These are phyloP conservation scores for Leishmania lainsoni DNA, from an alignment of 208 protist genomes.

Conservation along the genomic window DNA sequence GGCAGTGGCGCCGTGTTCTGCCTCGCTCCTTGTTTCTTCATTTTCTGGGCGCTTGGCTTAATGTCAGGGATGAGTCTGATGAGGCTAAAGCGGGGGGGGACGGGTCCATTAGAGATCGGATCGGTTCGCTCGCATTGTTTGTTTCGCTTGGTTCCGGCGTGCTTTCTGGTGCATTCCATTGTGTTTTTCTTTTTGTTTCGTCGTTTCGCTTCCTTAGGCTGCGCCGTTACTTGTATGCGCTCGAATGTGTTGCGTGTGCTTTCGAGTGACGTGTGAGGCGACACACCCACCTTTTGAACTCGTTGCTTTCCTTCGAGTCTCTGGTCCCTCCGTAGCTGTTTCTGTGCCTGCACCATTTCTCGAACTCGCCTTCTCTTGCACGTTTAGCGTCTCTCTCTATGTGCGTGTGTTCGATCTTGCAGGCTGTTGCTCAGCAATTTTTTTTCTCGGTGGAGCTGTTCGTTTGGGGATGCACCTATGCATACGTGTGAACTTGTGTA, in stretches of 20 bases:
- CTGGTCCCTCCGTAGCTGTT: background rate
- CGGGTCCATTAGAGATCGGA: background rate
- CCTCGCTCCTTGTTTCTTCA: background rate
- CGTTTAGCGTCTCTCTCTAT: background rate
- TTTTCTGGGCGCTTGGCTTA: background rate
- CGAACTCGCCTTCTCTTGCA: background rate
- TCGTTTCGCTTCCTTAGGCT: background rate
- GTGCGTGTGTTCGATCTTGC: background rate
- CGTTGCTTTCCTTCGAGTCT: too few species aligned
- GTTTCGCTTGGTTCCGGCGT: background rate
- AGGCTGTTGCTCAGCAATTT: background rate
- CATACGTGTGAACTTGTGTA: background rate
- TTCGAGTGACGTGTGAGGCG: background rate
- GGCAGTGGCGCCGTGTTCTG: background rate
- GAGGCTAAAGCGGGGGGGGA: background rate
- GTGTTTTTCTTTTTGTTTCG: background rate
- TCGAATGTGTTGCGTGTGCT: background rate
- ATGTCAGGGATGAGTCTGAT: background rate
- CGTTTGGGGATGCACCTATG: background rate
- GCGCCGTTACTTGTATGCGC: background rate
- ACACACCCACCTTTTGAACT: background rate
- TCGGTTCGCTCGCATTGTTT: background rate
- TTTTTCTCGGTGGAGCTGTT: background rate
- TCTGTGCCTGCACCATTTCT: background rate
- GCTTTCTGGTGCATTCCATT: background rate